Evolutionary conservation across 2,329 filamentous ascomycete species (phyloP), one percentile per base, ranked within the genome.

Genomic region (Colletotrichum sp.): DNA sequence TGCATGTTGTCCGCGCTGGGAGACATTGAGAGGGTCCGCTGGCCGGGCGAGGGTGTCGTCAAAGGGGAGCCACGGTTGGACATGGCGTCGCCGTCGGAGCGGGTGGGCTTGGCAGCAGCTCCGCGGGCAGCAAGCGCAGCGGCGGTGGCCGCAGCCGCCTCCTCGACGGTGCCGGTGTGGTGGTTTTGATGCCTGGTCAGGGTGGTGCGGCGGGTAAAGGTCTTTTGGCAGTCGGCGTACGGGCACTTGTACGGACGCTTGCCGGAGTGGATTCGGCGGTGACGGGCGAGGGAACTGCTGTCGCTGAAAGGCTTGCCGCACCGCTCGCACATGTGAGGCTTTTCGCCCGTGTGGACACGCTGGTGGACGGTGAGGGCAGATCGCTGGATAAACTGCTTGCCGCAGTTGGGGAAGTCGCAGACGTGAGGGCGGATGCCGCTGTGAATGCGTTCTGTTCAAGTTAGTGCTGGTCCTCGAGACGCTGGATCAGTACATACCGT

Each of bases 241-340:
- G 96, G 96, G 86, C 97, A 99, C 85, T 98, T 98, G 89, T 99
- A 99, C 2, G 97, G 97, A 66, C 97, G 91, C 86, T 97, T 98
- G 75, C 97, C 97, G 6, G 95, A 98, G 83, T 99, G 97, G 77
- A 98, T 99, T 78, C 97, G 93, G 76, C 97, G 93, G 86, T 99
- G 97, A 71, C 97, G 92, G 16, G 97, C 97, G 26, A 99, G 89
- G 21, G 96, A 99, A 81, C 95, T 98, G 63, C 95, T 98, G 84
- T 99, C 97, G 82, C 96, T 98, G 82, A 99, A 99, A 13, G 95
- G 95, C 96, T 99, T 99, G 84, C 95, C 95, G 84, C 97, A 99
- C 78, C 95, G 93, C 86, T 98, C 97, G 83, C 97, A 99, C 92
- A 97, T 96, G 82, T 99, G 97, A 67, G 97, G 97, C 87, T 99